These are phyloP conservation scores for Fusarium gaditjirri DNA, from an alignment of 2,329 filamentous ascomycete species.

Conservation along the genomic window DNA sequence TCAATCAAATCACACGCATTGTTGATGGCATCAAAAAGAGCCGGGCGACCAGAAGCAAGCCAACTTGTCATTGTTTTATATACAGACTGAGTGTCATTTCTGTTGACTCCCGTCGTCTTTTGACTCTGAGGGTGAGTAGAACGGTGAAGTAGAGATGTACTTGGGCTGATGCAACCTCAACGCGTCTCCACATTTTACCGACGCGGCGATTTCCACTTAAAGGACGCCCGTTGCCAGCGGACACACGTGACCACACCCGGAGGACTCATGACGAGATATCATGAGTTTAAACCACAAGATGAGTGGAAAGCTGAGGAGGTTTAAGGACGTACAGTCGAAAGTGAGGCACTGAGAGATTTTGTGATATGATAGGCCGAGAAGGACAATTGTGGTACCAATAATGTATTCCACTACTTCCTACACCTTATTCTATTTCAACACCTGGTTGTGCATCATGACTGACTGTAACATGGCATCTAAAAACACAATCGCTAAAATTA, in stretches of 20 bases:
- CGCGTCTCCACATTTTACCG: slow-evolving; percentile 42
- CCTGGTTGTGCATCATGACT: not conserved
- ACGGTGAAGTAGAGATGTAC: not conserved
- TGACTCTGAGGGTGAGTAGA: slow-evolving; percentile 5
- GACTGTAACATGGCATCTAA: not conserved
- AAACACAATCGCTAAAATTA: not conserved
- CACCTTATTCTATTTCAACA: not conserved
- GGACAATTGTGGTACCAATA: not conserved
- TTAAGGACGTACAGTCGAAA: too few relatives aligned
- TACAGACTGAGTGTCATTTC: slow-evolving; percentile 18
- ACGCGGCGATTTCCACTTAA: slow-evolving; percentile 25
- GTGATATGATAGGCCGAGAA: not conserved
- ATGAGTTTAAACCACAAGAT: not conserved
- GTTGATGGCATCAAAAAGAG: slow-evolving; percentile 54
- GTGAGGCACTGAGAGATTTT: too few relatives aligned
- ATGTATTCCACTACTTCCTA: not conserved
- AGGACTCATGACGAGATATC: not conserved
- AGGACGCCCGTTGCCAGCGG: not conserved
- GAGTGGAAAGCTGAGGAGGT: not conserved
- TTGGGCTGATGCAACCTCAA: slow-evolving; percentile 25
- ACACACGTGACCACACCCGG: slow-evolving; percentile 23
- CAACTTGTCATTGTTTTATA: slow-evolving; percentile 52
- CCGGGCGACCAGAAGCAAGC: slow-evolving; percentile 53
- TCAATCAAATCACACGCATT: slow-evolving; percentile 55
- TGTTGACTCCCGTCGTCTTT: not conserved